A percentile compares a stretch with the other conserved stretches of the same genome.
Conservation (phyloP, 371 early-diverging fungal genomes). For the Lichtheimia hyalospora region DNA sequence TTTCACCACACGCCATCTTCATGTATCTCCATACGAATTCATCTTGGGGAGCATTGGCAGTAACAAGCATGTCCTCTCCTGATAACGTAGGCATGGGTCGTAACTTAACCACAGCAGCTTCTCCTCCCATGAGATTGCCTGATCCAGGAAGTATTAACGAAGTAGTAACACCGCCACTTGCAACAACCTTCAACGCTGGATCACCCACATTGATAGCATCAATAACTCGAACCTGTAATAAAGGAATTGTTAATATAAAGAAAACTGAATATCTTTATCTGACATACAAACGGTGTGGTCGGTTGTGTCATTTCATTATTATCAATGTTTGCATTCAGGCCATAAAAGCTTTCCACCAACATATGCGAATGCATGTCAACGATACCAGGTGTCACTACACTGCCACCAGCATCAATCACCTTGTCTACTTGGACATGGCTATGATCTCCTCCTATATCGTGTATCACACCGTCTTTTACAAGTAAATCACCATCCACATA, state of each 20-base stretch:
- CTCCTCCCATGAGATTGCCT: constrained; percentile 80
- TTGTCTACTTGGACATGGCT: not conserved
- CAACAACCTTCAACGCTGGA: constrained; percentile 61
- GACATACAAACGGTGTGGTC: constrained; percentile 52
- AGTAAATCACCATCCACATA: not conserved
- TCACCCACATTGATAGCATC: constrained; percentile 68
- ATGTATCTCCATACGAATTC: constrained; percentile 70
- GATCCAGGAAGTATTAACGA: constrained; percentile 76
- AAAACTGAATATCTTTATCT: too few species aligned
- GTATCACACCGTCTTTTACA: not conserved
- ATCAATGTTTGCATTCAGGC: constrained; percentile 52
- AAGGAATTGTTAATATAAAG: too few species aligned
- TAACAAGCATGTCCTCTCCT: constrained; percentile 67
- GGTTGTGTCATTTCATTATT: constrained; percentile 72
- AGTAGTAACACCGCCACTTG: constrained; percentile 81
- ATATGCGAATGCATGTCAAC: constrained; percentile 81
- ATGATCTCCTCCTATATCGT: not conserved
- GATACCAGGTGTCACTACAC: constrained; percentile 77
- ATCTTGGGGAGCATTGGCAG: constrained; percentile 46
- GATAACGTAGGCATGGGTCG: constrained; percentile 56
- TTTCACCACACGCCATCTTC: constrained; percentile 91
- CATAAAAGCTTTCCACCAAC: constrained; percentile 62
- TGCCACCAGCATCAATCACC: constrained; percentile 62
- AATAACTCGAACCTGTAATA: constrained; percentile 46
- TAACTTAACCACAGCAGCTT: constrained; percentile 69